Percentiles rank a stretch among this genome's conserved stretches.
phyloP scores from a whole-genome alignment of 768 basidiomycete species.

The Boletales sp. region DNA sequence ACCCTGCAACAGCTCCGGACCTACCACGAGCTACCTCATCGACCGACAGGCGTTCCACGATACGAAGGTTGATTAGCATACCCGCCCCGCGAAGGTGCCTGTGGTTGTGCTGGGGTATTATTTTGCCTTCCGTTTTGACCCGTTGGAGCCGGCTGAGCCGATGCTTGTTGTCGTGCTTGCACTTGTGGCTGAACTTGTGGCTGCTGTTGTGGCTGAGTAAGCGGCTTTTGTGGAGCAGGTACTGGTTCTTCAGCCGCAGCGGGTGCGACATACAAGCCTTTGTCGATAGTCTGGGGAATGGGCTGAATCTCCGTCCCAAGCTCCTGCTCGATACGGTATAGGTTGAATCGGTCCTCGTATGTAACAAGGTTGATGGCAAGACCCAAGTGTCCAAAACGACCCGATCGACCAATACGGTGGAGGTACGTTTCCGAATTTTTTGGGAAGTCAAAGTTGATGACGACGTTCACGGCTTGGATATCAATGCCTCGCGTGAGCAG shows the following conservation, averaged over 20 bases:
- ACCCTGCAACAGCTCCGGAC: background rate
- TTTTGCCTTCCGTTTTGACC: conserved; percentile 28
- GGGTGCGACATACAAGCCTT: conserved; percentile 90
- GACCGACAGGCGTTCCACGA: conserved; percentile 26
- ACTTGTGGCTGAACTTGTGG: conserved; percentile 19
- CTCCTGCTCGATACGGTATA: conserved; percentile 98
- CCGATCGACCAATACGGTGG: conserved; percentile 96
- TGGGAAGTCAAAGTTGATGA: conserved; percentile 99
- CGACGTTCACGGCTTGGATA: conserved; percentile 99
- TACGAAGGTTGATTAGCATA: conserved; percentile 23
- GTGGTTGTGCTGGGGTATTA: conserved; percentile 21
- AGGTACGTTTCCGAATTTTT: conserved; percentile 99
- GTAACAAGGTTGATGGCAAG: conserved; percentile 98
- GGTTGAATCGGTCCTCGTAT: conserved; percentile 95
- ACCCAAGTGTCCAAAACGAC: conserved; percentile 95
- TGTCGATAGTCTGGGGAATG: conserved; percentile 89
- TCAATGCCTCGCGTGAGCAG: conserved; percentile 98
- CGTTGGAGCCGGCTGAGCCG: conserved; percentile 21
- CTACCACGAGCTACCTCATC: conserved; percentile 15
- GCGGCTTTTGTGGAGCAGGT: conserved; percentile 42
- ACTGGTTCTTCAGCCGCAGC: conserved; percentile 41
- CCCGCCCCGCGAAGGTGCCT: conserved; percentile 19
- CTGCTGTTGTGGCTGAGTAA: conserved; percentile 34
- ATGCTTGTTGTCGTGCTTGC: conserved; percentile 27
- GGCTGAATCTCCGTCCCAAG: conserved; percentile 97